These are phyloP conservation scores for Phytophthora vignae DNA, from an alignment of 352 stramenopile species.

Conservation along the genomic window DNA sequence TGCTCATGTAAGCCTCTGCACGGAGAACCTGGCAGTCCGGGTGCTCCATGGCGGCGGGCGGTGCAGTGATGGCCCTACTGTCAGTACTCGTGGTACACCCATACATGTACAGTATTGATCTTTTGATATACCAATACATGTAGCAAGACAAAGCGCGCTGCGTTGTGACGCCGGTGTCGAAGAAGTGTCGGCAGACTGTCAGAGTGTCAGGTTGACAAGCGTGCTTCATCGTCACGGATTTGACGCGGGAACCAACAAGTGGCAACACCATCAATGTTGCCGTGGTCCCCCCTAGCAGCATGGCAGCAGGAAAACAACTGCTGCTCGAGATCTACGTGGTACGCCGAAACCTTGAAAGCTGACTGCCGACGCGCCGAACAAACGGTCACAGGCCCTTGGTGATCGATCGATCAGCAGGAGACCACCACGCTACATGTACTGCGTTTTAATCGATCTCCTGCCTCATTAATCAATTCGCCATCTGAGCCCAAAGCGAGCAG, in stretches of 20 bases:
- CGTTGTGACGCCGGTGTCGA: too few relatives aligned
- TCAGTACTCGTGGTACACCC: too few relatives aligned
- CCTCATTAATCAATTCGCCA: constrained; percentile 8
- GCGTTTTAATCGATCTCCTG: not conserved
- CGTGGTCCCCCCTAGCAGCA: not conserved
- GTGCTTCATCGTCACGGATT: not conserved
- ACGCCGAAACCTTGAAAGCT: not conserved
- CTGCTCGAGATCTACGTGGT: not conserved
- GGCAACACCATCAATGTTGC: not conserved
- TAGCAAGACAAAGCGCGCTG: too few relatives aligned
- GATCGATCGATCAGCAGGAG: not conserved
- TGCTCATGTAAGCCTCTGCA: too few relatives aligned
- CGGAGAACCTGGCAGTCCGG: too few relatives aligned
- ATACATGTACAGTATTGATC: too few relatives aligned
- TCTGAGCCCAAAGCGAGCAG: not conserved
- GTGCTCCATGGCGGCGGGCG: too few relatives aligned
- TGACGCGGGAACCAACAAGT: not conserved
- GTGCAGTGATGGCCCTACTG: too few relatives aligned
- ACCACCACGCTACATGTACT: not conserved
- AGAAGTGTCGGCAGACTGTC: too few relatives aligned
- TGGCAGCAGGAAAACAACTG: not conserved
- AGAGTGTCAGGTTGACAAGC: not conserved
- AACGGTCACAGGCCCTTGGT: not conserved
- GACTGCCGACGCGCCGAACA: not conserved
- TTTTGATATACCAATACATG: too few relatives aligned